These are phyloP conservation scores for Penicillium sp. DNA, from an alignment of 2,329 filamentous ascomycete genomes.

Conservation along the genomic window DNA sequence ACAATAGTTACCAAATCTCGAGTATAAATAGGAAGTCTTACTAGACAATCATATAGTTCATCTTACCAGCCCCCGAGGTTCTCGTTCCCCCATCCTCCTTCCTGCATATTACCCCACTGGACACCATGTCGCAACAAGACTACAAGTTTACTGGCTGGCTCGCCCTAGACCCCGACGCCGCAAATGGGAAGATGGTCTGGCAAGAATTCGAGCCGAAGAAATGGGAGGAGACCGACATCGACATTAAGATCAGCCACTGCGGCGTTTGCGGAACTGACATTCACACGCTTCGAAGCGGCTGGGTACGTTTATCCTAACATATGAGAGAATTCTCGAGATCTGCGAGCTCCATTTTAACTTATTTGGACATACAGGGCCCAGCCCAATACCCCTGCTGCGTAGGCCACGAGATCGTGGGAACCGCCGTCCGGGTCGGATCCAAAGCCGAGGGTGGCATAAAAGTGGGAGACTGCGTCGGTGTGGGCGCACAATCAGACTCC, in stretches of 20 bases:
- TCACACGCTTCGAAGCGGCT: constrained; percentile 60
- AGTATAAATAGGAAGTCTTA: no score
- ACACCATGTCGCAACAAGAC: not conserved
- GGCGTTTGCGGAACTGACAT: constrained; percentile 68
- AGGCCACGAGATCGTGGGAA: constrained; percentile 69
- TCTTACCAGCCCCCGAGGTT: not conserved
- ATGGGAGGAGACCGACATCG: constrained; percentile 68
- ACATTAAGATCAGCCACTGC: constrained; percentile 67
- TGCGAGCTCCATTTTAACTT: not conserved
- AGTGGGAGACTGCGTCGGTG: constrained; percentile 50
- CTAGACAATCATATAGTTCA: no score
- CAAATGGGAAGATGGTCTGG: not conserved
- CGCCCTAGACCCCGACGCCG: not conserved
- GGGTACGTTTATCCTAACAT: constrained; percentile 18
- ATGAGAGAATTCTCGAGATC: no score
- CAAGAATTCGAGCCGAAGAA: constrained; percentile 58
- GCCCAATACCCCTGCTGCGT: constrained; percentile 55
- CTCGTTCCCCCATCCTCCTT: not conserved
- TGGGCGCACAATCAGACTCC: constrained; percentile 65
- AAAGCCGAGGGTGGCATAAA: constrained; percentile 36
- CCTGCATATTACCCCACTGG: no score
- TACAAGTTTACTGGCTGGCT: not conserved
- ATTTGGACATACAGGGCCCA: constrained; percentile 29
- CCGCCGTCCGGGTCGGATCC: constrained; percentile 61
- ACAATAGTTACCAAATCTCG: no score